These are phyloP conservation scores for Penicillium psychrosexuale DNA, from an alignment of 2,329 filamentous ascomycete genomes.

Conservation along the genomic window DNA sequence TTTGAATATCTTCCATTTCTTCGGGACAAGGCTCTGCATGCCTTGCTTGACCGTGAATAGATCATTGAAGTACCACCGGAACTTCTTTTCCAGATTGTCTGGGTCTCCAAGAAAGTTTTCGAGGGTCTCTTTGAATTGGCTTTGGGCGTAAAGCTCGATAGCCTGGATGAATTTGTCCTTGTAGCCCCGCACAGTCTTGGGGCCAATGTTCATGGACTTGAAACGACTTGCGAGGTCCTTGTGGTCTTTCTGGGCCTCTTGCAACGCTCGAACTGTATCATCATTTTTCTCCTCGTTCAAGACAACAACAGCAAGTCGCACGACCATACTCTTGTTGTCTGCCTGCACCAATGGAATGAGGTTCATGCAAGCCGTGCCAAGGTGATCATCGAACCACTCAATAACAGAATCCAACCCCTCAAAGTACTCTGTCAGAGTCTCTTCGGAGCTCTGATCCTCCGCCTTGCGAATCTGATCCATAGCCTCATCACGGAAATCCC, in stretches of 20 bases:
- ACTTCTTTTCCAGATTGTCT: slow-evolving; percentile 74
- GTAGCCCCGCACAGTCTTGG: slow-evolving; percentile 88
- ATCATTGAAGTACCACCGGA: slow-evolving; percentile 98
- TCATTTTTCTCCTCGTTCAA: slow-evolving; percentile 97
- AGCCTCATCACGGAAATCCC: slow-evolving; percentile 92
- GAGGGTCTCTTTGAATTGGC: slow-evolving; percentile 68
- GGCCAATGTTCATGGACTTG: slow-evolving; percentile 90
- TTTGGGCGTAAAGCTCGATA: slow-evolving; percentile 69
- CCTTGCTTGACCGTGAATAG: slow-evolving; percentile 90
- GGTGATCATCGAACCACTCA: slow-evolving; percentile 93
- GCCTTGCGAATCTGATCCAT: slow-evolving; percentile 90
- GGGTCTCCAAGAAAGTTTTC: slow-evolving; percentile 81
- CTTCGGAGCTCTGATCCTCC: slow-evolving; percentile 69
- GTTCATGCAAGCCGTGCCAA: slow-evolving; percentile 83
- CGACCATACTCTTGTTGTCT: slow-evolving; percentile 85
- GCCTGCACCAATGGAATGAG: slow-evolving; percentile 81
- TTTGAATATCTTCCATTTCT: slow-evolving; percentile 92
- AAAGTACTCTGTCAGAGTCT: slow-evolving; percentile 88
- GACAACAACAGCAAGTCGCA: slow-evolving; percentile 86
- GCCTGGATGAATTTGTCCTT: slow-evolving; percentile 91
- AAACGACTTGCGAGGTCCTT: slow-evolving; percentile 90
- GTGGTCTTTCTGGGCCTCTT: slow-evolving; percentile 93
- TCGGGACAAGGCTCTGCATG: slow-evolving; percentile 87
- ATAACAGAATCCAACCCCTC: slow-evolving; percentile 79
- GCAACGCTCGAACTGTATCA: slow-evolving; percentile 81